Percentiles rank a stretch among this genome's conserved stretches.
Evolutionary conservation across 2,329 filamentous ascomycete genomes (phyloP).

Genomic region (Emergomyces orientalis): DNA sequence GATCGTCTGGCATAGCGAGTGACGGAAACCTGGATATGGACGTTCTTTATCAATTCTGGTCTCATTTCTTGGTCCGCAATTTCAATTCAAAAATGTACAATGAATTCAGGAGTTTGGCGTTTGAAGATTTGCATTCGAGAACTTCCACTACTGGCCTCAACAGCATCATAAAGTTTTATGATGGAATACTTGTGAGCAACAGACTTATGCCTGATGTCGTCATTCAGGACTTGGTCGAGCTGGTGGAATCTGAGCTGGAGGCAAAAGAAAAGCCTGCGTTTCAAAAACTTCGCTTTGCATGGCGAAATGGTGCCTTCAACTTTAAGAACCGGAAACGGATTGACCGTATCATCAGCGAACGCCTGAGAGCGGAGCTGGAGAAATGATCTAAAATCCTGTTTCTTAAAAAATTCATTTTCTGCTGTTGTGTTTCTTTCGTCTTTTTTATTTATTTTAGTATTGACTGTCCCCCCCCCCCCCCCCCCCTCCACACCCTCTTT

Average conservation of each 20-base stretch:
- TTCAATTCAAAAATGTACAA: conserved; percentile 68
- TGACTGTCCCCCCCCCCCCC: too few species aligned
- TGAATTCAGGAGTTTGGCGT: conserved; percentile 59
- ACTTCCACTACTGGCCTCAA: conserved; percentile 49
- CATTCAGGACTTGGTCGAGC: conserved; percentile 46
- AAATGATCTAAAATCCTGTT: conserved; percentile 23
- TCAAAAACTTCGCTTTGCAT: conserved; percentile 43
- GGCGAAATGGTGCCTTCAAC: conserved; percentile 46
- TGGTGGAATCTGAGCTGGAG: conserved; percentile 42
- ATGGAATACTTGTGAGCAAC: conserved; percentile 45
- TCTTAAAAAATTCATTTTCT: too few species aligned
- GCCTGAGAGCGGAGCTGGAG: conserved; percentile 46
- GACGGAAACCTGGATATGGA: conserved; percentile 42
- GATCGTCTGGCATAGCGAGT: conserved; percentile 32
- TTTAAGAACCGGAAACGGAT: conserved; percentile 50
- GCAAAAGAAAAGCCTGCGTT: conserved; percentile 39
- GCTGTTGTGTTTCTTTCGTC: too few species aligned
- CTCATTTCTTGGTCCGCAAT: conserved; percentile 60
- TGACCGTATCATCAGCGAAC: conserved; percentile 42
- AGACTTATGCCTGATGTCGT: conserved; percentile 43
- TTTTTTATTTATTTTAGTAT: neutral
- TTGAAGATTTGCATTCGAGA: conserved; percentile 51
- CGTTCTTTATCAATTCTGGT: conserved; percentile 65
- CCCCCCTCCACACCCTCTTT: too few species aligned
- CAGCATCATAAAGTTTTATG: conserved; percentile 58